phyloP scores from a whole-genome alignment of 768 basidiomycete genomes.

The Xerocomus brunneocitrinus region DNA sequence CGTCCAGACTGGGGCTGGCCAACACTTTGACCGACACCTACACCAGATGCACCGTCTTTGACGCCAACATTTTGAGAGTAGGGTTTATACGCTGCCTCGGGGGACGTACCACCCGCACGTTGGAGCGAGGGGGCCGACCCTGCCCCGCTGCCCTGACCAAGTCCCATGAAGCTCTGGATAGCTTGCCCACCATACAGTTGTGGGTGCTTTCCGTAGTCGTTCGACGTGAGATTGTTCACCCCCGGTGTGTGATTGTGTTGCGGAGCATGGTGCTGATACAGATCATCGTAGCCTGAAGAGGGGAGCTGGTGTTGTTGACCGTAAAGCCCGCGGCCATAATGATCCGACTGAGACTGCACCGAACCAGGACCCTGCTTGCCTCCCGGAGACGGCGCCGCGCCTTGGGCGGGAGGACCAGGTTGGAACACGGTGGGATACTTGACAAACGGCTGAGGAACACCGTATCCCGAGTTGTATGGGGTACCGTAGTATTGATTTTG shows the following conservation, averaged over 20 bases:
- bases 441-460: conserved; percentile 62
- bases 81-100: conserved; percentile 72
- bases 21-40: conserved; percentile 36
- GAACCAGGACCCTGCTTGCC: conserved; percentile 61
- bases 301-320: conserved; percentile 54
- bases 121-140: conserved; percentile 46
- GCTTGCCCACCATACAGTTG: conserved; percentile 48
- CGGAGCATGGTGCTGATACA: conserved; percentile 51
- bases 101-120: conserved; percentile 49
- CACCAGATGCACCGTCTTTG: conserved; percentile 55
- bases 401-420: conserved; percentile 64
- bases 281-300: conserved; percentile 45
- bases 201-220: conserved; percentile 43
- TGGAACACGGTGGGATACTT: conserved; percentile 79
- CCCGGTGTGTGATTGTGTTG: conserved; percentile 53
- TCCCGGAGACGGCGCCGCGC: conserved; percentile 58
- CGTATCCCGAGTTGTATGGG: conserved; percentile 58
- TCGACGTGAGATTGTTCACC: conserved; percentile 36
- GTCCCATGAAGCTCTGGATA: conserved; percentile 70
- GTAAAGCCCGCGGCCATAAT: conserved; percentile 61
- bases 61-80: conserved; percentile 49
- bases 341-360: conserved; percentile 50
- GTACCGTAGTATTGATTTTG: conserved; percentile 75
- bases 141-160: conserved; percentile 41
- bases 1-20: conserved; percentile 38